Base-by-base conservation (phyloP, 768 basidiomycete species). In the Suillus cothurnatus region DNA sequence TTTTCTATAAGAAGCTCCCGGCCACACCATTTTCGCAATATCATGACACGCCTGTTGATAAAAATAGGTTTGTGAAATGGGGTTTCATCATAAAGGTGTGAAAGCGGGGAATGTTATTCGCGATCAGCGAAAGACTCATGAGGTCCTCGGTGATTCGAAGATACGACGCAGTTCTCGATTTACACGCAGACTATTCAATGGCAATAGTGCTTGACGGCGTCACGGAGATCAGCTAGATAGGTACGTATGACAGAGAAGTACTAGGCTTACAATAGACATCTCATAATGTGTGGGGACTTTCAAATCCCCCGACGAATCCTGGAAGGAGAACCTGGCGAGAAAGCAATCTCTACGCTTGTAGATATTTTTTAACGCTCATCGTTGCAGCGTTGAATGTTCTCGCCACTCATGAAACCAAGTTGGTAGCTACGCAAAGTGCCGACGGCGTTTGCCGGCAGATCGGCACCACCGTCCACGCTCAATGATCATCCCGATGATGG, bases 51-150 rank as follows among this genome's bases (percentile, higher is more conserved):
- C 39, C 19, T 39, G 9, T 19, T 39, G 38, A 59, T 26, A 28
- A 39, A 59, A 28, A 26, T 59, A 59, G 9, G 9, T 23, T 28
- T n/a, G 11, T 34, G 19, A 34, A 55, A 47, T n/a, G 50, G 17
- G 17, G 26, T 52, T 8, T 53, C 19, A 39, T 39, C 5, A 55
- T 55, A 21, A 32, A 55, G 53, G 53, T 55, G 53, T 55, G 53
- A 55, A 55, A 55, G 52, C 52, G 52, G 52, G 28, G 50, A 52
- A 31, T 53, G 12, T 32, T 53, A 53, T 53, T 19, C 19, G 53
- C 53, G 31, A 55, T 55, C 53, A 14, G 9, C 12, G 19, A 55
- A 31, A 32, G 11, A 11, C 53, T 55, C 53, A 53, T 31, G 53
- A 32, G 53, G 31, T 55, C 53, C 21, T 55, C 21, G 31, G 6